Base-by-base conservation (phyloP, 345 rosid species). In the Microthlaspi erraticum region DNA sequence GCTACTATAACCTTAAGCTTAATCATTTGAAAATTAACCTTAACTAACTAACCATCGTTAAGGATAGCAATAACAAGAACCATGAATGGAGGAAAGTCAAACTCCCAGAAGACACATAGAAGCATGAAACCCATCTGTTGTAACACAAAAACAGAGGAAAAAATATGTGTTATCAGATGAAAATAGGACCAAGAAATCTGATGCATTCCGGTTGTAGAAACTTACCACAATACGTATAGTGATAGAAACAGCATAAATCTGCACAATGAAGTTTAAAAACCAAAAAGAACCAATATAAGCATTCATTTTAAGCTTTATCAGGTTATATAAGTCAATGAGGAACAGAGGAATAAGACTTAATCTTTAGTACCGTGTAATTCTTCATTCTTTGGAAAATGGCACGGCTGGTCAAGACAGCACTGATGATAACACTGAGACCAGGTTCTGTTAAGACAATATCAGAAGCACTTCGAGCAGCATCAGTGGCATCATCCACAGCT, bases 81-180 rank as follows among this genome's bases (percentile, higher is more conserved):
- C 91, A 86, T 84, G 75, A 86, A 86, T 48, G 91, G 91, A 26
- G 91, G 88, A 58, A 86, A 86, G 49, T 86, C 86, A 37, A 86
- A 86, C 76, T 86, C 64, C 91, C 91, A 86, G 77, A 82, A 79
- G 48, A 68, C 72, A 63, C 83, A 76, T 14, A 84, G 79, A 78
- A 84, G 73, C 88, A 84, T 82, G 66, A 84, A 84, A 37, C 88
- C 85, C 37, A 83, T 75, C 90, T 86, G 82, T 77, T 86, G 82
- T 77, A 36, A n/a, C 18, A 65, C 64, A 76, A 32, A 55, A n/a
- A 13, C 10, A 56, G 3, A 3, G 7, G 8, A 1, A 53, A 18
- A 10, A 61, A 31, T n/a, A 13, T 17, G 38, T 54, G 39, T 45
- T 17, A 31, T 6, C 5, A 64, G 38, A 55, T 63, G 41, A 6